These are phyloP conservation scores for Cryomyces minteri DNA, from an alignment of 495 filamentous ascomycete genomes.

Conservation along the genomic window DNA sequence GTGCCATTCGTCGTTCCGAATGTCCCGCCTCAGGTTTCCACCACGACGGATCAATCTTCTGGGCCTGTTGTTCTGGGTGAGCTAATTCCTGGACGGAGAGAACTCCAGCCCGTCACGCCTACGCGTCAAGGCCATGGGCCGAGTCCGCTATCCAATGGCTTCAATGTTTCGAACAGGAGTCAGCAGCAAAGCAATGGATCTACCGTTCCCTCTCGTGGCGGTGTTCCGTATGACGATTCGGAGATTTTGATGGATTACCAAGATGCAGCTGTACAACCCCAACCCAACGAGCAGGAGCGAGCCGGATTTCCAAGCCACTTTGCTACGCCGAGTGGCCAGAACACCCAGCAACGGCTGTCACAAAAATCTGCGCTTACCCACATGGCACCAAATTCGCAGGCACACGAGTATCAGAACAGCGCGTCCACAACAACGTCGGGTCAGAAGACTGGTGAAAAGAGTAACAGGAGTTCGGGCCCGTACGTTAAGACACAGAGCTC, in stretches of 20 bases:
- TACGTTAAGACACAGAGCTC: conserved; percentile 44
- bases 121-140: conserved; percentile 22
- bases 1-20: conserved; percentile 16
- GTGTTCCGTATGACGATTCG: conserved; percentile 25
- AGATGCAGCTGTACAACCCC: conserved; percentile 25
- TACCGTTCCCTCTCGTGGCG: conserved; percentile 30
- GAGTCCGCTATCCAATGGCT: conserved; percentile 28
- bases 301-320: conserved; percentile 8
- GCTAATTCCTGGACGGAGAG: conserved; percentile 22
- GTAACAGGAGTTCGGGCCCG: conserved; percentile 20
- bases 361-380: conserved; percentile 59
- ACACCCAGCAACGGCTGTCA: conserved; percentile 31
- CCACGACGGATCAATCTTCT: conserved; percentile 22
- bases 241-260: conserved; percentile 41
- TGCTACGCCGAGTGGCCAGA: conserved; percentile 13
- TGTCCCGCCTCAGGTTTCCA: conserved; percentile 29
- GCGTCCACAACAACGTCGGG: conserved; percentile 53
- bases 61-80: conserved; percentile 46
- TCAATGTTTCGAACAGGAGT: conserved; percentile 28
- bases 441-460: conserved; percentile 37
- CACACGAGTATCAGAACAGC: conserved; percentile 60
- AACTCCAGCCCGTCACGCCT: conserved; percentile 33
- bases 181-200: conserved; percentile 48
- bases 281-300: conserved; percentile 16
- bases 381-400: conserved; percentile 57